These are phyloP conservation scores for Didymella segeticola DNA, from an alignment of 2,329 filamentous ascomycete species.

Conservation along the genomic window DNA sequence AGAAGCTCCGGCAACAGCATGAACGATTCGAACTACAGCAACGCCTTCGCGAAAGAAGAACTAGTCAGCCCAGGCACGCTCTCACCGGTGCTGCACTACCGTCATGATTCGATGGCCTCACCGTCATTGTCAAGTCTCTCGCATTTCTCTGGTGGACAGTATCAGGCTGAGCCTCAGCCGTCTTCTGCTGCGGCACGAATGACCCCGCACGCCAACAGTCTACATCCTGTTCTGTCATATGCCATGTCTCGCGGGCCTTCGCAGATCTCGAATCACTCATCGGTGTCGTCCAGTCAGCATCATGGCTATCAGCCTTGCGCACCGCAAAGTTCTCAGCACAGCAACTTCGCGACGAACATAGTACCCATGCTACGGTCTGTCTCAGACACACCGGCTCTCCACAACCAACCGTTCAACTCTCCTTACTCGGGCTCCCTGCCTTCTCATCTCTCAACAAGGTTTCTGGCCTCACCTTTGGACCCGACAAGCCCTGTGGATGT, in stretches of 20 bases:
- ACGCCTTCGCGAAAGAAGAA: neutral
- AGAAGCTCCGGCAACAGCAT: neutral
- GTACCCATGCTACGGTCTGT: neutral
- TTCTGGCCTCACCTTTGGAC: neutral
- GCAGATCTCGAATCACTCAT: slow-evolving; percentile 21
- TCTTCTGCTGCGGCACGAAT: slow-evolving; percentile 12
- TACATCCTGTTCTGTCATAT: slow-evolving; percentile 11
- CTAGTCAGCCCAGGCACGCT: neutral
- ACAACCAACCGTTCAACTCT: neutral
- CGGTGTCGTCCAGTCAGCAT: slow-evolving; percentile 9
- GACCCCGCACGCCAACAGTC: slow-evolving; percentile 3
- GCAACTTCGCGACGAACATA: neutral
- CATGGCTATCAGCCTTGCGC: neutral
- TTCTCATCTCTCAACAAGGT: neutral
- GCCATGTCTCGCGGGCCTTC: slow-evolving; percentile 20
- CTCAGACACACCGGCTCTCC: neutral
- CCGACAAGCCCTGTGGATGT: neutral
- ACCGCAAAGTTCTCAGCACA: neutral
- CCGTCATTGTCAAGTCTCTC: slow-evolving; percentile 1
- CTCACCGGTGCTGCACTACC: slow-evolving; percentile 14
- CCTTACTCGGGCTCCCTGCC: neutral
- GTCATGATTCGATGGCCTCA: slow-evolving; percentile 21
- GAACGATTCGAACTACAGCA: neutral
- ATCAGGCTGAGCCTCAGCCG: slow-evolving; percentile 29
- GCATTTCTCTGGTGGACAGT: slow-evolving; percentile 3